Base-by-base conservation (phyloP, 768 basidiomycete species). In the Rhodosporidiobolus odoratus region DNA sequence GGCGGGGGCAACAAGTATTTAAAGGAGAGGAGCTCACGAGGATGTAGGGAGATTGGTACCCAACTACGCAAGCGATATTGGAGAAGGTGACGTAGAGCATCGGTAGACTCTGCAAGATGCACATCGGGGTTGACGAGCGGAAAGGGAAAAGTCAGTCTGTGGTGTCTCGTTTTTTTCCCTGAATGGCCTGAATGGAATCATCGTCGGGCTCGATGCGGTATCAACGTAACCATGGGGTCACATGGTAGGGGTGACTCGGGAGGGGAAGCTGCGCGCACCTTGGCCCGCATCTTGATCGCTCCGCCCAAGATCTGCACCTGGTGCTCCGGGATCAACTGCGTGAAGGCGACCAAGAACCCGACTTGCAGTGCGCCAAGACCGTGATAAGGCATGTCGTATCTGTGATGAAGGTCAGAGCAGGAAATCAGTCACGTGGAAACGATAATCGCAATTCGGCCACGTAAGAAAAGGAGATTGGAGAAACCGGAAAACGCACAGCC, bases 281-380 rank as follows among this genome's bases (percentile, higher is more conserved):
- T 99, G 75, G 98, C 94, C 66, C 92, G 86, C 57, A 89, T 84
- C 79, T 87, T 91, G 73, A 92, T 77, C 56, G 91, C 81, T 41
- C 77, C 77, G 38, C 93, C 92, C 68, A 98, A 83, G 25, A 98
- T 77, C 79, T 98, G 96, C 21, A 99, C 88, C 80, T 98, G 95
- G 77, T 99, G 94, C 80, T 99, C 96, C 40, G 95, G 95, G 75
- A 98, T 98, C 64, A 96, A 81, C 79, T 99, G 96, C 6, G 94
- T 98, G 81, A 97, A 97, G 10, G 94, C 95, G 64, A 99, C 96
- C 43, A 99, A 83, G 71, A 94, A 83, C 4, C 88, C 89, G 60
- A 88, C 88, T 77, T 96, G 91, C 27, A 99, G 83, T 9, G 91
- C 89, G 85, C 90, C 92, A 80, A 93, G 89, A 52, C 96, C 96